A percentile compares a stretch with the other conserved stretches of the same genome.
These are phyloP conservation scores for Polyplosphaeria fusca DNA, from an alignment of 495 filamentous ascomycete genomes.

Conservation along the genomic window DNA sequence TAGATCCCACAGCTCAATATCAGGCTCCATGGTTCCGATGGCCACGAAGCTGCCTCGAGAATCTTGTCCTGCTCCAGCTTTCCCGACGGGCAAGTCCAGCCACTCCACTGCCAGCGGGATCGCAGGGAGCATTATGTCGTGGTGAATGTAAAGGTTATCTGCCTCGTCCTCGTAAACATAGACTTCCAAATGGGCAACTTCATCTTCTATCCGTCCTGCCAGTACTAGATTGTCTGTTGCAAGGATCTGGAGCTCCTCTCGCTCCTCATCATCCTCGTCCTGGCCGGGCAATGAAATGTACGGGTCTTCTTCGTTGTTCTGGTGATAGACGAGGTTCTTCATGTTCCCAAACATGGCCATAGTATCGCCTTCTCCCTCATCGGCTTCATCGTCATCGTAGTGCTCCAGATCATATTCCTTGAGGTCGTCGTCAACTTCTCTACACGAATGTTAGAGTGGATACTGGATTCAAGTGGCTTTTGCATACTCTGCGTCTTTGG, in stretches of 20 bases:
- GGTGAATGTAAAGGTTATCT: conserved; percentile 97
- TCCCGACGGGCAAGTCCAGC: conserved; percentile 83
- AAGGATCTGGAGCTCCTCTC: conserved; percentile 91
- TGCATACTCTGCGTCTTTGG: conserved; percentile 22
- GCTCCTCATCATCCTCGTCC: conserved; percentile 80
- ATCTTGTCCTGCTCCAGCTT: conserved; percentile 50
- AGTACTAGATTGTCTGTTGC: conserved; percentile 88
- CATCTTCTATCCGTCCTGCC: conserved; percentile 91
- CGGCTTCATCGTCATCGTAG: conserved; percentile 75
- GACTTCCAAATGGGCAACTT: conserved; percentile 92
- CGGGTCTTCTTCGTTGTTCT: conserved; percentile 87
- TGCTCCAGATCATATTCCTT: conserved; percentile 94
- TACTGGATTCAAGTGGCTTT: not conserved
- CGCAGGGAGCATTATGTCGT: conserved; percentile 98
- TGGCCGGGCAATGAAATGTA: conserved; percentile 85
- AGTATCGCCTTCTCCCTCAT: conserved; percentile 48
- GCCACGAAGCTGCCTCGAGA: conserved; percentile 78
- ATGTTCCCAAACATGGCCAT: conserved; percentile 95
- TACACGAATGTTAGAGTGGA: conserved; percentile 15
- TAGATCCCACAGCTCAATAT: conserved; percentile 98
- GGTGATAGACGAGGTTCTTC: conserved; percentile 87
- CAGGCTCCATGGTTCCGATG: conserved; percentile 93
- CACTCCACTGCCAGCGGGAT: conserved; percentile 95
- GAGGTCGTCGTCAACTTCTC: conserved; percentile 76
- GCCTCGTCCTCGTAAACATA: conserved; percentile 94